These are phyloP conservation scores for Elsinoe necatrix DNA, from an alignment of 2,329 filamentous ascomycete species.

Conservation along the genomic window DNA sequence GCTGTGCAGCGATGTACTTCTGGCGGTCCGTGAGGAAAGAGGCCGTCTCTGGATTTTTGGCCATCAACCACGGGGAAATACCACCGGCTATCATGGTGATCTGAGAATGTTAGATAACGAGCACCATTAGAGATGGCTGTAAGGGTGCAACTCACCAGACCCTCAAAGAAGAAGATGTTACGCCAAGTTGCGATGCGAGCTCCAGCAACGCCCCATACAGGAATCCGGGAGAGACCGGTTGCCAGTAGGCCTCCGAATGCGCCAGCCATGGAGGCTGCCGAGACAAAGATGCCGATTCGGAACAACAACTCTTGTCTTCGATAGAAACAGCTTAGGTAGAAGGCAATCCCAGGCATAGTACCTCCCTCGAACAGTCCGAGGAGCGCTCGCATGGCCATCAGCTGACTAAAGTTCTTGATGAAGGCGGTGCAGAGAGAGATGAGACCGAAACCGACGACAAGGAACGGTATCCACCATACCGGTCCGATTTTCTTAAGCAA, in stretches of 20 bases:
- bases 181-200: slow-evolving; percentile 23
- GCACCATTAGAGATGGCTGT: neutral
- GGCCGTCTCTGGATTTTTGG: slow-evolving; percentile 24
- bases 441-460: slow-evolving; percentile 34
- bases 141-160: slow-evolving; percentile 18
- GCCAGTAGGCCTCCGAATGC: slow-evolving; percentile 25
- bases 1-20: slow-evolving; percentile 20
- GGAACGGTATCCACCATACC: slow-evolving; percentile 32
- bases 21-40: slow-evolving; percentile 29
- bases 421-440: slow-evolving; percentile 40
- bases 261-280: slow-evolving; percentile 20
- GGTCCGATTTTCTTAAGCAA: slow-evolving; percentile 32
- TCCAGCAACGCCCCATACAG: slow-evolving; percentile 22
- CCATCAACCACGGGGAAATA: slow-evolving; percentile 25
- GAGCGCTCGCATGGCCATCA: slow-evolving; percentile 40
- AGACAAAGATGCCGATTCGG: slow-evolving; percentile 17
- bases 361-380: slow-evolving; percentile 29
- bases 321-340: slow-evolving; percentile 16
- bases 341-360: slow-evolving; percentile 16
- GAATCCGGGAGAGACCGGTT: slow-evolving; percentile 24
- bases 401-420: slow-evolving; percentile 38
- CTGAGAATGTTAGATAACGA: slow-evolving; percentile 23
- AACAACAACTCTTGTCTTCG: slow-evolving; percentile 16
- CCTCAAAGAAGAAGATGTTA: slow-evolving; percentile 28
- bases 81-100: slow-evolving; percentile 25